Conservation (phyloP, 192 early-diverging fungal genomes). For the Entrophospora sp. region DNA sequence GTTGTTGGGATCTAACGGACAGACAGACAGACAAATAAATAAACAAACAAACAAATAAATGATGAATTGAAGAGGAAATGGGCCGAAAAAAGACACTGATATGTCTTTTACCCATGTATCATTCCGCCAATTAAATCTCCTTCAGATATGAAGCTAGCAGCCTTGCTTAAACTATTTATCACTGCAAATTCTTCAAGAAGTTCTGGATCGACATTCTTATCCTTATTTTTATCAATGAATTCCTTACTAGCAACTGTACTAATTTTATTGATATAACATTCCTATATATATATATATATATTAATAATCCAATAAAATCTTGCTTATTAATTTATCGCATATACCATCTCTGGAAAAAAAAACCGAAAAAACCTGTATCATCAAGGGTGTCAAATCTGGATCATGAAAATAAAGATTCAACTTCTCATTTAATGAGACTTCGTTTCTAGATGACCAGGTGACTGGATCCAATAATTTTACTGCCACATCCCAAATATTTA, state of each 20-base stretch:
- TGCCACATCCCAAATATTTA: slow-evolving; percentile 71
- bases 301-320: too few species aligned
- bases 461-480: slow-evolving; percentile 47
- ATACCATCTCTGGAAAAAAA: too few species aligned
- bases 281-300: not conserved
- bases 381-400: slow-evolving; percentile 75
- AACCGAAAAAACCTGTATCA: slow-evolving; percentile 76
- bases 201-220: not conserved
- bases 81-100: too few species aligned
- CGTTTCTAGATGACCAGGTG: slow-evolving; percentile 31
- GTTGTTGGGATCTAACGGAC: slow-evolving; percentile 54
- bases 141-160: slow-evolving; percentile 79
- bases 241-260: slow-evolving; percentile 39
- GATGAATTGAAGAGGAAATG: too few species aligned
- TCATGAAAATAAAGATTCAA: slow-evolving; percentile 90
- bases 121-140: slow-evolving; percentile 70
- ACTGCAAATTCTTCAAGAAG: not conserved
- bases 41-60: too few species aligned
- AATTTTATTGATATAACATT: slow-evolving; percentile 40
- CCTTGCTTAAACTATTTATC: slow-evolving; percentile 50
- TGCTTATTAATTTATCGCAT: too few species aligned
- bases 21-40: not conserved
- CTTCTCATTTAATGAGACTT: slow-evolving; percentile 58
- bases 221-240: not conserved
- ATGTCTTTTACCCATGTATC: slow-evolving; percentile 62